These are phyloP conservation scores for Fusarium anguioides DNA, from an alignment of 2,329 filamentous ascomycete genomes.

Conservation along the genomic window DNA sequence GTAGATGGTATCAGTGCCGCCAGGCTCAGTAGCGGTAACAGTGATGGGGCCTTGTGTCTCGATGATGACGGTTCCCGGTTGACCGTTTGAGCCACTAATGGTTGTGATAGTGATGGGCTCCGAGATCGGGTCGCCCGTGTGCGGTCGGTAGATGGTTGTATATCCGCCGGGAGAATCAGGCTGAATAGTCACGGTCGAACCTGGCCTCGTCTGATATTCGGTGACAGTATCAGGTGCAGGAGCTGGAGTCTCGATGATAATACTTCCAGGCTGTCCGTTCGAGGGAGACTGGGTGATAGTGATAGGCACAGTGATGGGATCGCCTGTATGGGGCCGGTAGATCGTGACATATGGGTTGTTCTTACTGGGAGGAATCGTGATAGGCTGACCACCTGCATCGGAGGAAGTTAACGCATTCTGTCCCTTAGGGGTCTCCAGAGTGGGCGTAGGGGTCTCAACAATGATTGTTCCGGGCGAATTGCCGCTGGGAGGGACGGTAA, in stretches of 20 bases:
- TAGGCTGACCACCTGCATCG: constrained; percentile 3
- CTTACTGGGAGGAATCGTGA: constrained; percentile 30
- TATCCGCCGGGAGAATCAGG: constrained; percentile 13
- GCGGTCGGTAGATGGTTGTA: constrained; percentile 26
- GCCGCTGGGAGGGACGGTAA: constrained; percentile 14
- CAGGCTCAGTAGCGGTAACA: constrained; percentile 9
- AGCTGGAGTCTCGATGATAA: constrained; percentile 31
- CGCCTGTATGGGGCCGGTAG: constrained; percentile 25
- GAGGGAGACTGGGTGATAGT: constrained; percentile 30
- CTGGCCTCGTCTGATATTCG: background rate
- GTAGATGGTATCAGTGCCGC: constrained; percentile 23
- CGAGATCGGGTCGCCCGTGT: constrained; percentile 19
- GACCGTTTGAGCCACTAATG: constrained; percentile 21
- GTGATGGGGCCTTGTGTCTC: constrained; percentile 31
- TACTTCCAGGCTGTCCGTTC: constrained; percentile 30
- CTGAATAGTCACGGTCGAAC: constrained; percentile 19
- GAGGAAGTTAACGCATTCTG: constrained; percentile 18
- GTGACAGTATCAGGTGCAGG: constrained; percentile 9
- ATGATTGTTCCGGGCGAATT: constrained; percentile 25
- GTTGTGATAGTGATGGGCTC: constrained; percentile 30
- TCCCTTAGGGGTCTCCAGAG: constrained; percentile 21
- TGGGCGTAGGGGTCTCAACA: constrained; percentile 26
- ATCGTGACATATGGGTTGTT: constrained; percentile 32
- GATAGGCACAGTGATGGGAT: constrained; percentile 30
- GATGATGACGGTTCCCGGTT: constrained; percentile 33